Evolutionary conservation across 2,329 filamentous ascomycete genomes (phyloP), one percentile per base, ranked within the genome.

Genomic region (Teratosphaeria nubilosa): DNA sequence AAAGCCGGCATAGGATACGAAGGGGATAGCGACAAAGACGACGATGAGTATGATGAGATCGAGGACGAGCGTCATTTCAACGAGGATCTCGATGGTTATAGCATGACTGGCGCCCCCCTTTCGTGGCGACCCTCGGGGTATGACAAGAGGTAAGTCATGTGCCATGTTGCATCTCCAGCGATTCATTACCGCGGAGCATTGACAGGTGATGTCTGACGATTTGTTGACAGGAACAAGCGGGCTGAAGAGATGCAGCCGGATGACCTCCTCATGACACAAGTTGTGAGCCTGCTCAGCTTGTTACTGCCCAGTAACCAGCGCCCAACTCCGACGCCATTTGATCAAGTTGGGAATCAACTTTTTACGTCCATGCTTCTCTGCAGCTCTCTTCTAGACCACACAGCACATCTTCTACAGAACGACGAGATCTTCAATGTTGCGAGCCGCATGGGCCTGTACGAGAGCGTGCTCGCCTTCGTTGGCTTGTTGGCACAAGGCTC

Each of bases 401-500:
- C 68, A 14, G 71, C 71, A 1, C 70, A 76, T 24, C 64, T 77
- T 2, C 61, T 78, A 9, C 66, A 73, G 11, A 75, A 76, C 60
- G 75, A 76, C 57, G 73, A 73, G 7, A 58, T 77, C 11, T 69
- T 72, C 24, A 72, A 78, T 55, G 64, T 72, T 10, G 66, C 65
- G 0, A 68, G 65, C 53, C 68, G 73, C 27, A 60, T 60, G 31
- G 55, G 58, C 1, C 60, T 79, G 0, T 78, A 80, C 60, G 62
- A 66, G 6, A 67, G 66, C 2, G 62, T 78, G 2, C 60, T 80
- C 7, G 64, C 68, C 24, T 76, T 81, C 58, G 56, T 80, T 2
- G 58, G 67, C 1, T 61, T 65, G 0, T 58, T 80, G 11, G 53
- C 59, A 2, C 61, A 53, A 5, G 72, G 77, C 58, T 57, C 65